Evolutionary conservation across 768 basidiomycete species (phyloP).

Genomic region (Pleurotus sapidus): DNA sequence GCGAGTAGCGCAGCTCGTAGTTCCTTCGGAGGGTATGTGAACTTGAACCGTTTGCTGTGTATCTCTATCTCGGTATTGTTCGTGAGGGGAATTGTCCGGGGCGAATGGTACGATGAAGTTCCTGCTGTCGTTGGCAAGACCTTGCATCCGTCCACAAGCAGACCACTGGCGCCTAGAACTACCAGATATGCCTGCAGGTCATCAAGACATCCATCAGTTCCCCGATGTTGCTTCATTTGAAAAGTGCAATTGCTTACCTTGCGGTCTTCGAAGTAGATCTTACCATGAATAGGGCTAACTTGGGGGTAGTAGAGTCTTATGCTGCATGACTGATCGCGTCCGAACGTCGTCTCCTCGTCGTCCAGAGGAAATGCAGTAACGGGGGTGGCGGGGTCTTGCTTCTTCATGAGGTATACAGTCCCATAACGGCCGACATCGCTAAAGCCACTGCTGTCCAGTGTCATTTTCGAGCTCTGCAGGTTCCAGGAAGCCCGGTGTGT

Average conservation of each 20-base stretch:
- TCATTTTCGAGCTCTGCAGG: conserved; percentile 13
- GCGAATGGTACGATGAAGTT: conserved; percentile 23
- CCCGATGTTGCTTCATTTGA: too few relatives aligned
- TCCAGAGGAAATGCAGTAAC: conserved; percentile 75
- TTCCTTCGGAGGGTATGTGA: conserved; percentile 74
- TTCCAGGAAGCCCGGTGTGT: neutral
- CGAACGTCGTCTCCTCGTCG: conserved; percentile 63
- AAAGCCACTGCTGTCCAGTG: conserved; percentile 39
- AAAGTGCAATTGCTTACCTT: conserved; percentile 38
- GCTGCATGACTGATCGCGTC: conserved; percentile 59
- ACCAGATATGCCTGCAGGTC: conserved; percentile 58
- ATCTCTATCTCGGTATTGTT: conserved; percentile 70
- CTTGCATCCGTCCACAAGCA: conserved; percentile 59
- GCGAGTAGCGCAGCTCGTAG: conserved; percentile 50
- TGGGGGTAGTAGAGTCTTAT: conserved; percentile 69
- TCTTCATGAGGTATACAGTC: conserved; percentile 62
- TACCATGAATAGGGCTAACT: conserved; percentile 63
- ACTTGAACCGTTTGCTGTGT: conserved; percentile 66
- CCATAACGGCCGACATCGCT: conserved; percentile 65
- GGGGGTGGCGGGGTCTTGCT: conserved; percentile 37
- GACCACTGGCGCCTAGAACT: conserved; percentile 56
- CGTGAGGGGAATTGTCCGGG: conserved; percentile 58
- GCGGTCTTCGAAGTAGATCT: conserved; percentile 62
- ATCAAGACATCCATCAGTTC: neutral
- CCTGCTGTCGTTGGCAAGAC: conserved; percentile 40